phyloP scores from a whole-genome alignment of 371 early-diverging fungal genomes.

The Chytridiales sp. region DNA sequence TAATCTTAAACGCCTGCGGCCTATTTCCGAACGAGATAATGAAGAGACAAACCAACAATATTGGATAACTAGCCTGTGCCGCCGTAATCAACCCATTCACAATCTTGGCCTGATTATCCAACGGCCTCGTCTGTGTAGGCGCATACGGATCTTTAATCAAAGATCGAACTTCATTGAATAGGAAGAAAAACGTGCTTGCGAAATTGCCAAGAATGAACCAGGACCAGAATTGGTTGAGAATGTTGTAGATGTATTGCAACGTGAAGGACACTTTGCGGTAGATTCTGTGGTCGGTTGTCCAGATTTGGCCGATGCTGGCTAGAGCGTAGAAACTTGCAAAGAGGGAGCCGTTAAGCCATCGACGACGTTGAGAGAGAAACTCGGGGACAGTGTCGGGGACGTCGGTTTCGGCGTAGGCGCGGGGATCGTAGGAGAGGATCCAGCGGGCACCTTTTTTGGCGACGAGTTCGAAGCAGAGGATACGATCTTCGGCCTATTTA shows the following conservation, averaged over 20 bases:
- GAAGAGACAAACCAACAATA: conserved; percentile 55
- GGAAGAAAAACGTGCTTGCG: conserved; percentile 31
- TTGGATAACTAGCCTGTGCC: conserved; percentile 31
- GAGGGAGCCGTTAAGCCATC: conserved; percentile 77
- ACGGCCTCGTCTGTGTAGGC: background rate
- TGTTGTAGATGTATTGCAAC: conserved; percentile 42
- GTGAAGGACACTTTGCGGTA: conserved; percentile 33
- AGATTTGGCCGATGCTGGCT: conserved; percentile 31
- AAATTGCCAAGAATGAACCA: conserved; percentile 45
- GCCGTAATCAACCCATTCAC: conserved; percentile 22
- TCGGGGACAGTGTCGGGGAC: conserved; percentile 57
- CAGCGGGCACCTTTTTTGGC: conserved; percentile 58
- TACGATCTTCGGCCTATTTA: conserved; percentile 66
- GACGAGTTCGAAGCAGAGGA: conserved; percentile 81
- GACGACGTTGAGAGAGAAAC: conserved; percentile 85
- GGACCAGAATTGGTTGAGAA: conserved; percentile 40
- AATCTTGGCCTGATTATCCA: background rate
- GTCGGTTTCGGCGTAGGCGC: conserved; percentile 49
- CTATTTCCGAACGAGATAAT: conserved; percentile 89
- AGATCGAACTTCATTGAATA: conserved; percentile 20
- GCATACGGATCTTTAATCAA: conserved; percentile 15
- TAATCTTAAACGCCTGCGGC: conserved; percentile 68
- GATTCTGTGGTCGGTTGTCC: conserved; percentile 35
- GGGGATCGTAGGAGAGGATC: conserved; percentile 39
- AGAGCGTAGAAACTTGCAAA: conserved; percentile 42